These are phyloP conservation scores for Coniochaeta pulveracea DNA, from an alignment of 2,329 filamentous ascomycete species.

Conservation along the genomic window DNA sequence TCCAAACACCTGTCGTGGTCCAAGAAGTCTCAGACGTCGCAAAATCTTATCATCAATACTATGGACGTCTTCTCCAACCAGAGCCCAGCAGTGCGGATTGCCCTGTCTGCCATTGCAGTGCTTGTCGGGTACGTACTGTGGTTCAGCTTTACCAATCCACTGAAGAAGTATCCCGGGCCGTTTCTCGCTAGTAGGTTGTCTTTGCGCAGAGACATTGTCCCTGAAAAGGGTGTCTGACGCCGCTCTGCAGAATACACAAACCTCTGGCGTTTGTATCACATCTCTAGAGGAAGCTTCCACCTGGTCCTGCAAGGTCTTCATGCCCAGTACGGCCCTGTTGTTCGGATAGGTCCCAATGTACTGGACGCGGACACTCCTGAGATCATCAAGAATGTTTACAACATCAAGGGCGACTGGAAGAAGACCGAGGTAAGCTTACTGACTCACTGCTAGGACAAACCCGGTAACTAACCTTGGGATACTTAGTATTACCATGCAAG, in stretches of 20 bases:
- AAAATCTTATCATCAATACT: too few species aligned
- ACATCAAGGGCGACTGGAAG: conserved; percentile 18
- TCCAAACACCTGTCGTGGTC: too few species aligned
- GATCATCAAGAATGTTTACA: conserved; percentile 25
- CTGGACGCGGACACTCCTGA: conserved; percentile 42
- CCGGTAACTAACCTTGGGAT: conserved; percentile 10
- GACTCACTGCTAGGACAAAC: background rate
- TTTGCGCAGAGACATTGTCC: too few species aligned
- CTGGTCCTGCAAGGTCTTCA: conserved; percentile 19
- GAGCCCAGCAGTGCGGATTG: too few species aligned
- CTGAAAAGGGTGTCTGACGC: too few species aligned
- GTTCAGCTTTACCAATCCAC: background rate
- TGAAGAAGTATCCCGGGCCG: background rate
- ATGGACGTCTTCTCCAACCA: too few species aligned
- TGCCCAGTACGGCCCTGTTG: conserved; percentile 22
- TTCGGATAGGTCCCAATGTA: conserved; percentile 28
- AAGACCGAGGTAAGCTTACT: conserved; percentile 11
- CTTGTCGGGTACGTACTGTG: background rate
- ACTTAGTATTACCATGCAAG: conserved; percentile 25
- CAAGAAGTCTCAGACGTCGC: too few species aligned
- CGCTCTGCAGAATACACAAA: conserved; percentile 21
- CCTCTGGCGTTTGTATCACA: conserved; percentile 19
- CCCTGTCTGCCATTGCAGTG: too few species aligned
- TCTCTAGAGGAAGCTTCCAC: conserved; percentile 14
- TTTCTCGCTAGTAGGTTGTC: background rate